phyloP scores from a whole-genome alignment of 495 filamentous ascomycete genomes.

The Aspergillus taichungensis region DNA sequence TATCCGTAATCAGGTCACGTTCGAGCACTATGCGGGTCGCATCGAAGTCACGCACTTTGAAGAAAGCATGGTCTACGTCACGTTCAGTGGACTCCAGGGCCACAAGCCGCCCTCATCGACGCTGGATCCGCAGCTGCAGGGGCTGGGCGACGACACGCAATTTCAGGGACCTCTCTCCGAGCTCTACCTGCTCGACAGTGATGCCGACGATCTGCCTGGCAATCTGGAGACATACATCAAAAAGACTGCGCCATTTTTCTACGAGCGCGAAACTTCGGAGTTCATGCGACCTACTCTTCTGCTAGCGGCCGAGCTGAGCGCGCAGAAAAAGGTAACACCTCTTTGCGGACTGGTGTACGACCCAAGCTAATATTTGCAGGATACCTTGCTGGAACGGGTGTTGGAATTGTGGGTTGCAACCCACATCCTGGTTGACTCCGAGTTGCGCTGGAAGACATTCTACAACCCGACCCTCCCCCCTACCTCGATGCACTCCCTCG shows the following conservation, averaged over 20 bases:
- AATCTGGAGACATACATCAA: conserved; percentile 67
- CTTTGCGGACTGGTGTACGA: neutral
- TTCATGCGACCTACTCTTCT: conserved; percentile 60
- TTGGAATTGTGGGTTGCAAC: conserved; percentile 72
- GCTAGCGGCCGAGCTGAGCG: conserved; percentile 46
- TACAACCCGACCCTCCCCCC: conserved; percentile 40
- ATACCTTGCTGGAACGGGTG: conserved; percentile 54
- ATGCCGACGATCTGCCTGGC: conserved; percentile 56
- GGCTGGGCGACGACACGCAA: conserved; percentile 35
- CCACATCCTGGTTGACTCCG: conserved; percentile 60
- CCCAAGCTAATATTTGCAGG: conserved; percentile 22
- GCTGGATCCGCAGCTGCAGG: conserved; percentile 47
- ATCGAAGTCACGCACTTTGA: conserved; percentile 65
- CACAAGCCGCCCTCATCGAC: conserved; percentile 35
- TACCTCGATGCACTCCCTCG: conserved; percentile 30
- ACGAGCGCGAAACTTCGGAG: conserved; percentile 55
- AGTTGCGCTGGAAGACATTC: conserved; percentile 56
- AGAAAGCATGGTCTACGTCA: conserved; percentile 44
- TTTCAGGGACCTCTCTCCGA: conserved; percentile 34
- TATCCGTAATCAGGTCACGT: conserved; percentile 46
- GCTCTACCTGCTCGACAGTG: conserved; percentile 53
- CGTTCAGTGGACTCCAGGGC: conserved; percentile 43
- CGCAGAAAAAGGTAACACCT: conserved; percentile 40
- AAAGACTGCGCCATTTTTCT: conserved; percentile 49
- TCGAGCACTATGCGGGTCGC: conserved; percentile 47